These are phyloP conservation scores for Volutella citrinella DNA, from an alignment of 2,329 filamentous ascomycete genomes.

Conservation along the genomic window DNA sequence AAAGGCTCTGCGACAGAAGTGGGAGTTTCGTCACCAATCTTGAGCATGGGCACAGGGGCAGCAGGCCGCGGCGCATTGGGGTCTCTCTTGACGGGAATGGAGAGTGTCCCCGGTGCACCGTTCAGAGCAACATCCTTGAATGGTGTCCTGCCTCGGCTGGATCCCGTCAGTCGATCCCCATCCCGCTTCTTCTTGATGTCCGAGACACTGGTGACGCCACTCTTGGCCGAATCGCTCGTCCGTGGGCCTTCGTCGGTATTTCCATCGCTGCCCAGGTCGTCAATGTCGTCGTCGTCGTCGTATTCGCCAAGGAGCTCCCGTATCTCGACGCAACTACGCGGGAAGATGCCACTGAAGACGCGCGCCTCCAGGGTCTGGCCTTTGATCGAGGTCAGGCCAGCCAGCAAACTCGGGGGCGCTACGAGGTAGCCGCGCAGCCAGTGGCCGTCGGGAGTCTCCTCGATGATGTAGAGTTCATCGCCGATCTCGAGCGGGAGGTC, in stretches of 20 bases:
- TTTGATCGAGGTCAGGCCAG: conserved; percentile 84
- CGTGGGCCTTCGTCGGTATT: conserved; percentile 25
- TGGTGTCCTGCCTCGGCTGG: conserved; percentile 26
- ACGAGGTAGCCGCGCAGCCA: conserved; percentile 97
- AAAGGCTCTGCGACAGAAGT: conserved; percentile 85
- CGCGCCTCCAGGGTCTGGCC: conserved; percentile 92
- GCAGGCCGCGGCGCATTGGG: conserved; percentile 72
- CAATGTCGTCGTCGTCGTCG: conserved; percentile 50
- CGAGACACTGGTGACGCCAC: conserved; percentile 41
- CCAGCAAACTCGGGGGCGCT: conserved; percentile 86
- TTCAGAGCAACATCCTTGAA: conserved; percentile 38
- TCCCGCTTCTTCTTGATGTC: conserved; percentile 36
- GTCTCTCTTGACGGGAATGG: conserved; percentile 54
- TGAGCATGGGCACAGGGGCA: conserved; percentile 93
- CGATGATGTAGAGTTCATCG: conserved; percentile 98
- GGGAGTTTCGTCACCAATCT: conserved; percentile 94
- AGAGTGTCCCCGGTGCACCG: conserved; percentile 40
- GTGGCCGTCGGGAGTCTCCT: conserved; percentile 85
- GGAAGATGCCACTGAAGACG: conserved; percentile 98
- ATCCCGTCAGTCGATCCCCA: conserved; percentile 22
- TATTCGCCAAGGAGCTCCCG: conserved; percentile 83
- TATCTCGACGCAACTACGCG: conserved; percentile 89
- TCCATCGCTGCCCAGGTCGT: conserved; percentile 34
- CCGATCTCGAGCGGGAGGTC: conserved; percentile 96
- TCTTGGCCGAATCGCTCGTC: conserved; percentile 52